Base-by-base conservation (phyloP, 2,329 filamentous ascomycete genomes). In the Ophiostoma quercus region DNA sequence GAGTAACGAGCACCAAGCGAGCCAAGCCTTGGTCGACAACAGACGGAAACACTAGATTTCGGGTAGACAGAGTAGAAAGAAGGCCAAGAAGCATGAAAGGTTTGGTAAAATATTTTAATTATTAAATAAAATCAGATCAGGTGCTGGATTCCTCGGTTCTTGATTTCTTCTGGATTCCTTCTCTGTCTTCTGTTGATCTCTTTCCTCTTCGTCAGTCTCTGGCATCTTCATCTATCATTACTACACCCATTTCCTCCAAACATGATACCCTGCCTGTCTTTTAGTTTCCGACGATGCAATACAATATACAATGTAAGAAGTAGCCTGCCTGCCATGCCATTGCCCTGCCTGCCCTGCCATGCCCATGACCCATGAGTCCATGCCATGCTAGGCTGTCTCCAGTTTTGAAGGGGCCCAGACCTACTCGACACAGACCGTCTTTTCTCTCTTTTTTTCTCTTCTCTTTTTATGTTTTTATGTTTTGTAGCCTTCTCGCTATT, bases 1-100 rank as follows among this genome's bases (percentile, higher is more conserved):
- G 37, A 67, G 65, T 14, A 8, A 29, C n/a, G 22, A 57, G 51
- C 22, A 25, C 65, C 22, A 67, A 19, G 25, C 57, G 25, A 57
- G 57, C 57, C 57, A 62, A 62, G 57, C 57, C 57, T 62, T 62
- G 57, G 57, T 62, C 14, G 57, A 62, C 57, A 62, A 62, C 57
- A 62, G 57, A 62, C 57, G 57, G 57, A 62, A 62, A 62, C 57
- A 32, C 1, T 32, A 7, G n/a, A n/a, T 25, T 54, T 54, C 11
- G 14, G 9, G 8, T 11, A 14, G n/a, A 22, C 1, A 41, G 12
- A 14, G 39, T 34, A 41, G 39, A 41, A 14, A 41, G 11, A 14
- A 41, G 11, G 9, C 11, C 11, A 41, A 41, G 11, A 39, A 39
- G 3, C 8, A 39, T 29, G n/a, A n/a, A n/a, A n/a, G n/a, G n/a